These are phyloP conservation scores for Tulasnella sp. DNA, from an alignment of 768 basidiomycete genomes.

Conservation along the genomic window DNA sequence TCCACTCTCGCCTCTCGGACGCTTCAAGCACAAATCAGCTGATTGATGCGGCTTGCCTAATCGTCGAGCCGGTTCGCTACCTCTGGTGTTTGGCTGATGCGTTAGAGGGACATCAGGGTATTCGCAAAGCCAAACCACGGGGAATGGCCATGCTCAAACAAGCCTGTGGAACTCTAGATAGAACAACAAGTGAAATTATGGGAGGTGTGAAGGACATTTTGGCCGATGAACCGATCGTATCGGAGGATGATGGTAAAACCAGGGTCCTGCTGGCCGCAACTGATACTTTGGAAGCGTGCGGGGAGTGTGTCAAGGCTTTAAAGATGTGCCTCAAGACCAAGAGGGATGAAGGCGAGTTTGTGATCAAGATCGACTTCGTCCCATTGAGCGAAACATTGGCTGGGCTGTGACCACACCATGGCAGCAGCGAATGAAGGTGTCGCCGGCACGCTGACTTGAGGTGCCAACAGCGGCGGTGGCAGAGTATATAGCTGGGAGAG, in stretches of 20 bases:
- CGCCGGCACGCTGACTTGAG: too few relatives aligned
- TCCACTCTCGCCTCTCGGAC: constrained; percentile 83
- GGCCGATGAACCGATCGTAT: constrained; percentile 40
- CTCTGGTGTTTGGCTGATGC: constrained; percentile 88
- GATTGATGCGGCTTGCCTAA: constrained; percentile 89
- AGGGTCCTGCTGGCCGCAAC: constrained; percentile 80
- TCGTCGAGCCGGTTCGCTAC: constrained; percentile 89
- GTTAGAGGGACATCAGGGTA: constrained; percentile 69
- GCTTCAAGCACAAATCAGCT: constrained; percentile 90
- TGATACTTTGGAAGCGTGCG: constrained; percentile 76
- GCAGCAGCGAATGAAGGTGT: too few relatives aligned
- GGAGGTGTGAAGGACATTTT: constrained; percentile 81
- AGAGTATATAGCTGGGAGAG: too few relatives aligned
- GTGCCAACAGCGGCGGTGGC: too few relatives aligned
- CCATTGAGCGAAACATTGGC: constrained; percentile 28
- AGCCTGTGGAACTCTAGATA: constrained; percentile 78
- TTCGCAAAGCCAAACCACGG: constrained; percentile 45
- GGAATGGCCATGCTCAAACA: constrained; percentile 61
- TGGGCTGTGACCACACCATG: too few relatives aligned
- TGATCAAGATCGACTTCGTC: constrained; percentile 56
- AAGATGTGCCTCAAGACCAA: constrained; percentile 72
- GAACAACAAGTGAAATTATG: constrained; percentile 76
- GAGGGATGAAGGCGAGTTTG: constrained; percentile 56
- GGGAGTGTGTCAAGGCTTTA: constrained; percentile 82
- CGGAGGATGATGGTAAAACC: constrained; percentile 79